Conservation (phyloP, 176 grass and related monocot genomes). For the Musa beccarii region DNA sequence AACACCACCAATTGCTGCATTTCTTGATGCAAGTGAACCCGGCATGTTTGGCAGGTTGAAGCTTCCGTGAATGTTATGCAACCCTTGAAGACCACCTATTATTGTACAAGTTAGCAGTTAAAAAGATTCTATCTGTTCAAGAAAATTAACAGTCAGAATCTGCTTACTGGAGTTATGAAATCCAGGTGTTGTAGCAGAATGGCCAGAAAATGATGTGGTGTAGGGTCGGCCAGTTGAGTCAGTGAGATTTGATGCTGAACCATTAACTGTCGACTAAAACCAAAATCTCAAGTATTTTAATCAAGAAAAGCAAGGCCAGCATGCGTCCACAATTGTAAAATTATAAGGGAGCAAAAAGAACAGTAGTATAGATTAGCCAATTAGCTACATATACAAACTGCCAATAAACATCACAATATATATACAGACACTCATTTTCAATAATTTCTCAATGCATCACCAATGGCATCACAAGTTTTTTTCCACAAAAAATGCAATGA, state of each 20-base stretch:
- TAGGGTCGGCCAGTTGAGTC: conserved; percentile 79
- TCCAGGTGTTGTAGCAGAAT: conserved; percentile 60
- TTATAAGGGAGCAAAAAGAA: neutral
- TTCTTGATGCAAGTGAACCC: conserved; percentile 65
- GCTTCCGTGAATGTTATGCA: conserved; percentile 83
- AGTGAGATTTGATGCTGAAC: conserved; percentile 61
- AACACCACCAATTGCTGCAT: conserved; percentile 69
- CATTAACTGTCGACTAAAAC: conserved; percentile 67
- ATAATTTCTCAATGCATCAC: neutral
- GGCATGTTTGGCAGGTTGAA: conserved; percentile 78
- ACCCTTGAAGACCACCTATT: conserved; percentile 38
- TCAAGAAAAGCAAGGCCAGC: conserved; percentile 1
- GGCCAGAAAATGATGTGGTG: conserved; percentile 61
- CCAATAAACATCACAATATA: neutral
- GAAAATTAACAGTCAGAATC: conserved; percentile 1
- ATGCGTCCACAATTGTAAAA: neutral
- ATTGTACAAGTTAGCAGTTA: neutral
- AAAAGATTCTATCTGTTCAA: neutral
- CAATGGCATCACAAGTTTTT: neutral
- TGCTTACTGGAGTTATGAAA: conserved; percentile 84
- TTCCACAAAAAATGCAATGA: neutral
- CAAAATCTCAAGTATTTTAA: neutral
- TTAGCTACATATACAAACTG: neutral
- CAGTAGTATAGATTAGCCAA: neutral
- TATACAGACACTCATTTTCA: neutral